Evolutionary conservation across 2,329 filamentous ascomycete genomes (phyloP), one percentile per base, ranked within the genome.

Genomic region (Plectosphaerella plurivora): DNA sequence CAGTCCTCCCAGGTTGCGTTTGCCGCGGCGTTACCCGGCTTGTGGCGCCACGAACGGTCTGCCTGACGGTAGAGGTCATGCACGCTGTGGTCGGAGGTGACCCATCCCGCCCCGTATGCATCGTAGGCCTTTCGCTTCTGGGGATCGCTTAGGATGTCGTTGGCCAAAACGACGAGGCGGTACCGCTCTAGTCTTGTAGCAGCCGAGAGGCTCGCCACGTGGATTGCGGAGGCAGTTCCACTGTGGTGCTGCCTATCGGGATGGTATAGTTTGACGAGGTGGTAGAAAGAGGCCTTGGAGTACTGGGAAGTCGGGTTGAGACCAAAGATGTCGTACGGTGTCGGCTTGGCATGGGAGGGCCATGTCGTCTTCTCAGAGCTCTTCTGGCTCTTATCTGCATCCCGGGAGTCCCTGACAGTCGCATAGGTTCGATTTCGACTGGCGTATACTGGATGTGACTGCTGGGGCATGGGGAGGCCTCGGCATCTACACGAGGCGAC

Each of bases 1-100:
- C 92, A 97, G 67, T 99, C 94, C 67, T 99, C 94, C 94, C 94
- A 99, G 0, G 94, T 97, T 1, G 91, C 94, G 67, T 97, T 97
- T 60, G 72, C 71, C 49, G 77, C 78, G 12, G 81, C 68, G 51
- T 70, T 79, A 22, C 73, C 74, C 0, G 75, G 72, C 35, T 66
- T 65, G 14, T 71, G 61, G 36, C 79, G 74, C 81, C 81, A 85
- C 5, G 68, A 63, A 22, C 64, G 67, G 56, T 82, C 74, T 15
- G 70, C 67, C 3, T 67, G 58, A 39, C 76, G 70, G 37, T 71
- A 65, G 58, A 73, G 63, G 50, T 53, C 53, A 1, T 33, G 49
- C 14, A n/a, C n/a, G 87, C 52, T 51, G 87, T 33, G 61, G 73
- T 82, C 47, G 69, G 73, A 61, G 86, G 85, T 59, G 5, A 77